phyloP scores from a whole-genome alignment of 306 rosid species.

The Trifolium repens region DNA sequence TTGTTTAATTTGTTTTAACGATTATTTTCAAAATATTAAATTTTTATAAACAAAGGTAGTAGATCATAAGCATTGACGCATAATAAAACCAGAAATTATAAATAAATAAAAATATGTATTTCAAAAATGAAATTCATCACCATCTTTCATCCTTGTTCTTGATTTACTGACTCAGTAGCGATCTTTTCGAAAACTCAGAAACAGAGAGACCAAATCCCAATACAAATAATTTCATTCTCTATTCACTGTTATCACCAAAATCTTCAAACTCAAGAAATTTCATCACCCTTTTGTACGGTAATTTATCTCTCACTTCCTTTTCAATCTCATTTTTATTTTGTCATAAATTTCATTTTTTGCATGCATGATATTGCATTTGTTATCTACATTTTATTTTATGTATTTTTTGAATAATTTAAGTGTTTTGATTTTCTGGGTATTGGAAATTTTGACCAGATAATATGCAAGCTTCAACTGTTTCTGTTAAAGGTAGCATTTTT shows the following conservation, averaged over 20 bases:
- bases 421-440: slow-evolving; percentile 46
- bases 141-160: background rate
- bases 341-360: slow-evolving; percentile 28
- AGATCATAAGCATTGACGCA: too few relatives aligned
- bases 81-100: too few relatives aligned
- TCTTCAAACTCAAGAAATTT: slow-evolving; percentile 9
- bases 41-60: too few relatives aligned
- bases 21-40: too few relatives aligned
- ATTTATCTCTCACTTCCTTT: background rate
- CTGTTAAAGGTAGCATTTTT: slow-evolving; percentile 53
- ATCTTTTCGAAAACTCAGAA: slow-evolving; percentile 38
- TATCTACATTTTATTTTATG: background rate
- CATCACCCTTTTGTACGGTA: slow-evolving; percentile 43
- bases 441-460: slow-evolving; percentile 45
- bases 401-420: background rate
- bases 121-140: background rate
- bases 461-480: slow-evolving; percentile 73
- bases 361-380: slow-evolving; percentile 21
- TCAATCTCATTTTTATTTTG: slow-evolving; percentile 4
- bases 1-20: too few relatives aligned
- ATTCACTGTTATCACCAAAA: slow-evolving; percentile 4
- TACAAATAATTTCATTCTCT: background rate
- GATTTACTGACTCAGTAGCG: slow-evolving; percentile 23
- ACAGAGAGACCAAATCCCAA: slow-evolving; percentile 24
- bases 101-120: background rate